Percentiles rank a stretch among this genome's conserved stretches.
These are phyloP conservation scores for Begonia masoniana DNA, from an alignment of 306 rosid genomes.

Conservation along the genomic window DNA sequence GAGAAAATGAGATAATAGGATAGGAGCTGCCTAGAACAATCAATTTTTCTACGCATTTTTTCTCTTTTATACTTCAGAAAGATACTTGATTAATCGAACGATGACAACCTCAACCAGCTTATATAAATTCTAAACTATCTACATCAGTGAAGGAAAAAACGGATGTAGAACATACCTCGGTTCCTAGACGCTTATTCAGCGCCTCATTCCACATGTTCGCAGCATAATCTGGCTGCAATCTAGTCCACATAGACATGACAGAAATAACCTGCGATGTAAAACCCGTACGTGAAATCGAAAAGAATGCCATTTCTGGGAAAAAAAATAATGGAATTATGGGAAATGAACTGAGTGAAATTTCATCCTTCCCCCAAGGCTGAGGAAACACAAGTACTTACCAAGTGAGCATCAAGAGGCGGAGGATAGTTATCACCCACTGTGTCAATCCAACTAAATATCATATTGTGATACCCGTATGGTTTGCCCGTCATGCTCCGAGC, in stretches of 20 bases:
- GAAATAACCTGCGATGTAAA: constrained; percentile 63
- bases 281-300: constrained; percentile 6
- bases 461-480: constrained; percentile 97
- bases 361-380: neutral
- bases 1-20: constrained; percentile 1
- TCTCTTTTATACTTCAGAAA: neutral
- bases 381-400: neutral
- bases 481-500: constrained; percentile 91
- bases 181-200: constrained; percentile 81
- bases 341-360: neutral
- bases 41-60: too few species aligned
- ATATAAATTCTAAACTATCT: neutral
- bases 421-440: neutral
- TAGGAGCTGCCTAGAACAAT: neutral
- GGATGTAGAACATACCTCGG: constrained; percentile 43
- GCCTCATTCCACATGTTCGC: constrained; percentile 99
- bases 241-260: constrained; percentile 99
- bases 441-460: constrained; percentile 88
- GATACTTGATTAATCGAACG: neutral
- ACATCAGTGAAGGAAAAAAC: neutral
- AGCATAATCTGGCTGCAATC: constrained; percentile 95
- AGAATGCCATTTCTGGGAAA: constrained; percentile 1
- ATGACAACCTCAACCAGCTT: neutral
- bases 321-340: neutral
- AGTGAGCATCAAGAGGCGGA: constrained; percentile 1